A percentile compares a stretch with the other conserved stretches of the same genome.
Evolutionary conservation across 2,329 filamentous ascomycete species (phyloP).

Genomic region (Xylariomycetidae sp.): DNA sequence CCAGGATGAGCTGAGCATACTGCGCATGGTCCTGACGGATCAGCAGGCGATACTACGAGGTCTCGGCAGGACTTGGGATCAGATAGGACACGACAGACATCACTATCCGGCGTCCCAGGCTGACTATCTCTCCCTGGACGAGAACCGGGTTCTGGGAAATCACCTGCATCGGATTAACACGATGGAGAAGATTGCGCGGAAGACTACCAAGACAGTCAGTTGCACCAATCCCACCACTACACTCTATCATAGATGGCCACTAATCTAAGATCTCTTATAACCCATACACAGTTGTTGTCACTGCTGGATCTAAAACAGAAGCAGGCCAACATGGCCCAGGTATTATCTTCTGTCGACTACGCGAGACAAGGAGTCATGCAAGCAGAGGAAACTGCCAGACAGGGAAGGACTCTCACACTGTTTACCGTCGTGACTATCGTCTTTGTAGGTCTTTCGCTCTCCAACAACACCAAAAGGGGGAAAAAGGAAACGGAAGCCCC

Average conservation of each 20-base stretch:
- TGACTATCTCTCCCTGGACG: background rate
- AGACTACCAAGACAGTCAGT: constrained; percentile 1
- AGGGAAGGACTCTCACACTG: constrained; percentile 2
- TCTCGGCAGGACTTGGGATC: background rate
- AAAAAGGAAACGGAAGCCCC: no score
- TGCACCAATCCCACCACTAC: no score
- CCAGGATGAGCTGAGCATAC: constrained; percentile 3
- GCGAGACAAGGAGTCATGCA: background rate
- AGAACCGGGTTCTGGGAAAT: background rate
- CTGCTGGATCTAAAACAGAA: constrained; percentile 5
- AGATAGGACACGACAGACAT: background rate
- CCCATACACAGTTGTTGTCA: constrained; percentile 1
- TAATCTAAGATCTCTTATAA: background rate
- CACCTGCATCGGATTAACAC: constrained; percentile 1
- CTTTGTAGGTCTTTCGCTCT: constrained; percentile 2
- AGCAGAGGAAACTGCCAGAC: constrained; percentile 3
- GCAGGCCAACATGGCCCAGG: constrained; percentile 3
- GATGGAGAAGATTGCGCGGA: constrained; percentile 4
- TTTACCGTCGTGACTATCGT: constrained; percentile 5
- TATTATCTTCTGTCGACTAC: constrained; percentile 1
- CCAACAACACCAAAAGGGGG: no score
- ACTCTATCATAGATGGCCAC: no score
- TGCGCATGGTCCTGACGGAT: constrained; percentile 3
- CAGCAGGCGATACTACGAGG: constrained; percentile 1
- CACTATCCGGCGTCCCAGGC: background rate